Conservation (phyloP, 2,329 filamentous ascomycete genomes). For the Cryphonectria nitschkei region DNA sequence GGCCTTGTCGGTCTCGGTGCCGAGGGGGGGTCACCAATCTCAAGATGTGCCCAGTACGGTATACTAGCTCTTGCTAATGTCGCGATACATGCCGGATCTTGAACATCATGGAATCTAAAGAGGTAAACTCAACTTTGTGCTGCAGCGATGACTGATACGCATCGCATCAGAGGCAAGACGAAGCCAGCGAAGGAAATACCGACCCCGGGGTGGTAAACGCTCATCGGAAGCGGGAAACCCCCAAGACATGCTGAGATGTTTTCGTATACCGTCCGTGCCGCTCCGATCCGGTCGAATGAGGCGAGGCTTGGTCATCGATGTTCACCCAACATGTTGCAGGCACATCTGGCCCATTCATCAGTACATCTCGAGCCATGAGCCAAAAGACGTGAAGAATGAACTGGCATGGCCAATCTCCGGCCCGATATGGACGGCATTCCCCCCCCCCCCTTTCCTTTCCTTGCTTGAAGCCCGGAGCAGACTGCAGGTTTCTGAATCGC, state of each 20-base stretch:
- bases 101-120: background rate
- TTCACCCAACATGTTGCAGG: background rate
- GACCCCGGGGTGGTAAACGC: background rate
- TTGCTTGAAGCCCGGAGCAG: background rate
- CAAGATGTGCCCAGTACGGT: background rate
- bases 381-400: background rate
- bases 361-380: background rate
- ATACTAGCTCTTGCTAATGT: background rate
- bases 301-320: slow-evolving; percentile 19
- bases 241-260: slow-evolving; percentile 15
- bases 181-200: too few relatives aligned
- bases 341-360: background rate
- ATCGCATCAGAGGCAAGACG: too few relatives aligned
- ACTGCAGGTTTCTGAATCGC: background rate
- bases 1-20: slow-evolving; percentile 21
- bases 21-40: slow-evolving; percentile 14
- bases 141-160: background rate
- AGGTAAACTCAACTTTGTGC: background rate
- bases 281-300: slow-evolving; percentile 14
- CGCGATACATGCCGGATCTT: background rate
- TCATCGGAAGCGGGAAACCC: slow-evolving; percentile 4
- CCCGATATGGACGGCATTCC: background rate
- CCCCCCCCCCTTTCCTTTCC: too few relatives aligned
- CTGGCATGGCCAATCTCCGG: background rate
- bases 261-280: slow-evolving; percentile 27